Evolutionary conservation across 179 eudicot species (phyloP).

Genomic region (Corrigiola litoralis): DNA sequence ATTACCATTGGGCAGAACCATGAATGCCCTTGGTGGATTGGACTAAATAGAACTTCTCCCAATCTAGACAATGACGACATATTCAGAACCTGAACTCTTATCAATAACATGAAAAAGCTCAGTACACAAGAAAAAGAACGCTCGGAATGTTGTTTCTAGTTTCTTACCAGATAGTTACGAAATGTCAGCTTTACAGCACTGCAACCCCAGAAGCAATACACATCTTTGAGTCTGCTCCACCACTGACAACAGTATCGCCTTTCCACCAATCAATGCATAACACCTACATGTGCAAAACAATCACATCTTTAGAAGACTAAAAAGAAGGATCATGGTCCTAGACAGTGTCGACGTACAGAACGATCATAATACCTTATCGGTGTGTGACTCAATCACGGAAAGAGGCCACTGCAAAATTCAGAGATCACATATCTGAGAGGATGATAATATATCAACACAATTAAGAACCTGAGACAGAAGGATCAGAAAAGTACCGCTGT

Average conservation of each 20-base stretch:
- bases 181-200: constrained; percentile 19
- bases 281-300: constrained; percentile 42
- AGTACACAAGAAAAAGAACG: too few species aligned
- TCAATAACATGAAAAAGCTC: too few species aligned
- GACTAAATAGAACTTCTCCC: too few species aligned
- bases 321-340: not conserved
- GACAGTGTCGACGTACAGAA: not conserved
- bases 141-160: too few species aligned
- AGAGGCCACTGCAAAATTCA: constrained; percentile 79
- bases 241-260: constrained; percentile 72
- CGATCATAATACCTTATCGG: constrained; percentile 59
- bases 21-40: too few species aligned
- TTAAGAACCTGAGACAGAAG: not conserved
- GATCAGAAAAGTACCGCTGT: constrained; percentile 57
- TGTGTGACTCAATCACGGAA: constrained; percentile 69
- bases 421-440: not conserved
- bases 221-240: constrained; percentile 90
- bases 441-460: not conserved
- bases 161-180: constrained; percentile 17
- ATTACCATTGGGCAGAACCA: too few species aligned
- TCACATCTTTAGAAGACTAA: not conserved
- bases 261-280: constrained; percentile 94
- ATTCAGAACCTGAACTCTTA: too few species aligned
- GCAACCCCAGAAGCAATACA: constrained; percentile 66
- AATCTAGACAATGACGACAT: too few species aligned